Evolutionary conservation across 108 stramenopile genomes (phyloP).

Genomic region (Hondaea fermentalgiana): DNA sequence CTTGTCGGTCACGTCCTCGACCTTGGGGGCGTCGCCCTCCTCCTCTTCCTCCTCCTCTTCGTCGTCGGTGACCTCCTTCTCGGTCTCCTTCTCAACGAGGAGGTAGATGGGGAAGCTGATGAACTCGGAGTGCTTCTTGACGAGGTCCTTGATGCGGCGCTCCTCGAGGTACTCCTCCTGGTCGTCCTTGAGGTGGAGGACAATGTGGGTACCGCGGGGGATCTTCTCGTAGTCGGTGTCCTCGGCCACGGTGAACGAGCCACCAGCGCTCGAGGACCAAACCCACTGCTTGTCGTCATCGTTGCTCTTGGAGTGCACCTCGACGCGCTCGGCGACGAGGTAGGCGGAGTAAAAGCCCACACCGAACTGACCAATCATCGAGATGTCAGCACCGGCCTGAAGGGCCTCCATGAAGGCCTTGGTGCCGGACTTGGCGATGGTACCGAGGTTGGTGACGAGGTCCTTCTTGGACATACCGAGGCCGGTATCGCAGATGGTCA

Average conservation of each 20-base stretch:
- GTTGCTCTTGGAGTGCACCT: slow-evolving; percentile 92
- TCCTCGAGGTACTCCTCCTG: slow-evolving; percentile 99
- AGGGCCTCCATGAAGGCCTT: slow-evolving; percentile 99
- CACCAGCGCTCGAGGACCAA: slow-evolving; percentile 95
- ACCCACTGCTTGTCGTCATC: slow-evolving; percentile 73
- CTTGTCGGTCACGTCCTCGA: slow-evolving; percentile 88
- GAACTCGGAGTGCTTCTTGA: slow-evolving; percentile 99
- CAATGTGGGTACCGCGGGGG: slow-evolving; percentile 93
- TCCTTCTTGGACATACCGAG: slow-evolving; percentile 99
- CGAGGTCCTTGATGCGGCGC: slow-evolving; percentile 90
- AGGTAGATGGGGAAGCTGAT: slow-evolving; percentile 99
- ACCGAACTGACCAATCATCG: slow-evolving; percentile 99
- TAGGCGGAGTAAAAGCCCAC: slow-evolving; percentile 99
- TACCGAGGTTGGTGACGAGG: slow-evolving; percentile 96
- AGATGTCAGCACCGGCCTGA: slow-evolving; percentile 95
- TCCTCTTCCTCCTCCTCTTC: slow-evolving; percentile 94
- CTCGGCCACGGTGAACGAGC: slow-evolving; percentile 85
- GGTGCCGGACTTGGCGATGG: slow-evolving; percentile 99
- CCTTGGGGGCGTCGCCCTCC: slow-evolving; percentile 76
- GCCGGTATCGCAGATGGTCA: slow-evolving; percentile 95
- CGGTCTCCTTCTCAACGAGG: slow-evolving; percentile 97
- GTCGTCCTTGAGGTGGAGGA: slow-evolving; percentile 98
- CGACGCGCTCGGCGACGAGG: slow-evolving; percentile 97
- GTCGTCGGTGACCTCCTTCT: slow-evolving; percentile 99
- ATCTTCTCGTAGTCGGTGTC: slow-evolving; percentile 63